Conservation (phyloP, 805 yeast species). For the Maudiozyma serrabonitensis region DNA sequence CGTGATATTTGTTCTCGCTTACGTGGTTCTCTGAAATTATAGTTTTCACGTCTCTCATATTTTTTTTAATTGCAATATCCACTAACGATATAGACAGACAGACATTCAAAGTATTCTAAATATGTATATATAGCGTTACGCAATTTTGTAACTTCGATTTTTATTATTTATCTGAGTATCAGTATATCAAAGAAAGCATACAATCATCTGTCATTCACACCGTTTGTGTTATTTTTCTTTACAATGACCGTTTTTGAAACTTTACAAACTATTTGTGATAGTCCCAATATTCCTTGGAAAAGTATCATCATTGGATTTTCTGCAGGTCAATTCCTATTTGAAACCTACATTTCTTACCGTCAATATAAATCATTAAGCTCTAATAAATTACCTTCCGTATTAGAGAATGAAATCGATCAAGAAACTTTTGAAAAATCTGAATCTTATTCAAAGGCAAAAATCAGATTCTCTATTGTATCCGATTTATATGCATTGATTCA, state of each 20-base stretch:
- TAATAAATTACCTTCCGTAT: conserved; percentile 54
- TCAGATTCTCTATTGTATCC: conserved; percentile 52
- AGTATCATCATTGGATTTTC: conserved; percentile 62
- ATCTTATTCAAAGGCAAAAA: conserved; percentile 69
- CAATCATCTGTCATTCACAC: not conserved
- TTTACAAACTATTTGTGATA: conserved; percentile 45
- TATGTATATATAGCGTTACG: too few species aligned
- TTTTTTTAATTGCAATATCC: too few species aligned
- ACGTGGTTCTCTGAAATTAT: too few species aligned
- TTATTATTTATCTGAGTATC: not conserved
- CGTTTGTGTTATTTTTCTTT: not conserved
- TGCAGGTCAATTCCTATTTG: conserved; percentile 65
- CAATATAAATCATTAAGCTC: conserved; percentile 58
- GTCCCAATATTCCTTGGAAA: conserved; percentile 73
- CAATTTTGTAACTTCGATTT: too few species aligned
- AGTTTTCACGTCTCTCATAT: too few species aligned
- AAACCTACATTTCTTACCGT: conserved; percentile 61
- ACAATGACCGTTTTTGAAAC: conserved; percentile 9
- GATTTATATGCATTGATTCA: conserved; percentile 43
- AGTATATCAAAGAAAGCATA: not conserved
- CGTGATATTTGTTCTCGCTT: too few species aligned
- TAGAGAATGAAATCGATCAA: conserved; percentile 56
- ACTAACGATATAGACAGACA: too few species aligned
- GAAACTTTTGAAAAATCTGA: conserved; percentile 72
- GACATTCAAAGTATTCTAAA: too few species aligned